Evolutionary conservation across 441 rosid genomes (phyloP), one percentile per base, ranked within the genome.

Genomic region (Cnidoscolus chayamansa): DNA sequence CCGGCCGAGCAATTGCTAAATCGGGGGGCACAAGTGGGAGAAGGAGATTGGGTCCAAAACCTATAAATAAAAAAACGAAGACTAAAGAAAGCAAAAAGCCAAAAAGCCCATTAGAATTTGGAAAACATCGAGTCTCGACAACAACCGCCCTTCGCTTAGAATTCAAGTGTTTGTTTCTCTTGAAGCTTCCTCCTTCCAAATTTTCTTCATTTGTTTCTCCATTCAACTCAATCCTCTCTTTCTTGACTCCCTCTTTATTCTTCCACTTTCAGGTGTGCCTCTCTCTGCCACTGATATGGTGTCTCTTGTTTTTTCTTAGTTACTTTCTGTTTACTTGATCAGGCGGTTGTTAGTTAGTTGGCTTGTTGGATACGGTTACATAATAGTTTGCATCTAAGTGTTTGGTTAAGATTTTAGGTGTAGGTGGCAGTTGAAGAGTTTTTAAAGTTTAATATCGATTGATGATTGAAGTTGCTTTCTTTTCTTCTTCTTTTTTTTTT

Each of bases 111-210:
- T 40, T 4, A 35, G 40, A 35, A 35, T 35, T 35, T 57, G 1
- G 61, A 4, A 57, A 57, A 56, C 32, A 56, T 56, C 62, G 35
- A 9, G 16, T 0, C 7, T 35, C 15, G 30, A 57, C 37, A 58
- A 62, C 66, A 62, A 62, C 66, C 66, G 66, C 49, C 66, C 12
- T 62, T 15, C 49, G 66, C 66, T 49, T 62, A 62, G 66, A 62
- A 10, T 62, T 62, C 13, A 62, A 60, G 64, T 60, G 64, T 60
- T 31, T 15, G 45, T 40, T 40, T 40, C 6, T 40, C 45, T 40
- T 6, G 9, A 53, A 53, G 7, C 7, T 51, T 12, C 16, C 55
- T 13, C n/a, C n/a, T 13, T 6, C 10, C 17, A 57, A 11, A 3
- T 4, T 16, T n/a, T 53, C 17, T 60, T 32, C 64, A 7, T 60